Base-by-base conservation (phyloP, 306 rosid species). In the Astragalus glycyphyllos region DNA sequence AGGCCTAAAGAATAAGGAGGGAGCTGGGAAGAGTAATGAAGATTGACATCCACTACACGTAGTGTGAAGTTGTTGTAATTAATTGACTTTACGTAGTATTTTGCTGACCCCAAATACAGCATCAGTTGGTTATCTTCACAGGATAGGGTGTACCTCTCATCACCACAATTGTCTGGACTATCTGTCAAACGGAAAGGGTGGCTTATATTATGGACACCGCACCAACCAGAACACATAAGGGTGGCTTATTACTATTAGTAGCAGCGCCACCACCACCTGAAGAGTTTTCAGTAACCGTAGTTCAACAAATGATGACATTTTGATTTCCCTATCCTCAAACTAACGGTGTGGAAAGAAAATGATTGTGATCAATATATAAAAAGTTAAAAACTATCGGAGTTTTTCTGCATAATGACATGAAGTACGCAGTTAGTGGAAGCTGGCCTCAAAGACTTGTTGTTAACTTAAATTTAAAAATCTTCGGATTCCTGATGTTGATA, bases 41-140 rank as follows among this genome's bases (percentile, higher is more conserved):
- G 37, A 23, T 54, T 54, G 35, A 11, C 32, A 32, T 32, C 42
- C 17, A 32, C 32, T 1, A 57, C 5, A 0, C 23, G 10, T 7
- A 58, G 7, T 0, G 65, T 58, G 44, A 32, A 34, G 65, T 58
- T 58, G 29, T 58, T 34, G 65, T 58, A 34, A 34, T 58, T 4
- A 34, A 58, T 58, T 58, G 65, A 58, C 14, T 58, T 20, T 4
- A 58, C 65, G 8, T 58, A 34, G 29, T 34, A 26, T 26, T 26
- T 26, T 26, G 4, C 31, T 26, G 31, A 26, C 31, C 15, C 41
- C 41, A 37, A 37, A 37, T 37, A 60, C 48, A 60, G 16, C 9
- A 60, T 15, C 66, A 60, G 34, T 38, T 60, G 31, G 15, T 60
- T 38, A 13, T 60, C 2, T 31, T 53, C 66, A 1, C 66, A 38